Conservation (phyloP, 2,329 filamentous ascomycete species). For the Arachnopeziza araneosa region DNA sequence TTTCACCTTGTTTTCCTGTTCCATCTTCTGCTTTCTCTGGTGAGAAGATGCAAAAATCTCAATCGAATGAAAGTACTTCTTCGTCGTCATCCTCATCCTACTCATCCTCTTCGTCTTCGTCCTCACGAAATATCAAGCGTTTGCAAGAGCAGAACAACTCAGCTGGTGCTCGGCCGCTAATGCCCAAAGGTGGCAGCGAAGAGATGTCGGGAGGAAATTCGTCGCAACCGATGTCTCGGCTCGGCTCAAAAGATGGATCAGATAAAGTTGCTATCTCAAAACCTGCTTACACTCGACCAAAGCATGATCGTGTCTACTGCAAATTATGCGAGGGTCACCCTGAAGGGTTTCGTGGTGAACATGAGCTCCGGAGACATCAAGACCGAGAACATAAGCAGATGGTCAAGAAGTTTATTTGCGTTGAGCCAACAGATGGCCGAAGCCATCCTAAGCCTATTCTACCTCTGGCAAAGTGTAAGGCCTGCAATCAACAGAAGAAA, state of each 20-base stretch:
- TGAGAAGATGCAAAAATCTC: constrained; percentile 30
- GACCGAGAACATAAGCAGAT: constrained; percentile 57
- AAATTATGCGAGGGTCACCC: constrained; percentile 73
- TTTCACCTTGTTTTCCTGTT: constrained; percentile 24
- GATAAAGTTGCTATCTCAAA: constrained; percentile 31
- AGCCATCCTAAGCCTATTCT: constrained; percentile 47
- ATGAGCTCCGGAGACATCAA: constrained; percentile 70
- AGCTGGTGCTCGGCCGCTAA: constrained; percentile 25
- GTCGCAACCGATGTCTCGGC: constrained; percentile 25
- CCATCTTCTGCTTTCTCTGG: neutral
- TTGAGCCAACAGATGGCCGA: constrained; percentile 44
- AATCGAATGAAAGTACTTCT: constrained; percentile 30
- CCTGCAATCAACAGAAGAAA: constrained; percentile 76
- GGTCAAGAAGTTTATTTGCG: constrained; percentile 54
- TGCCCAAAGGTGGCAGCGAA: constrained; percentile 28
- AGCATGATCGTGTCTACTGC: constrained; percentile 43
- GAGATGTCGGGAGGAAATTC: constrained; percentile 26
- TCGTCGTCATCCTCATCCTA: constrained; percentile 14
- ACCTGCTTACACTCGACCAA: constrained; percentile 30
- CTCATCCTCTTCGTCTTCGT: constrained; percentile 20
- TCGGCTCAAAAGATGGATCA: constrained; percentile 28
- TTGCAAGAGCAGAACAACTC: constrained; percentile 26
- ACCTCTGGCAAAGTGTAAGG: constrained; percentile 60
- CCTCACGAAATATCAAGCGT: constrained; percentile 29
- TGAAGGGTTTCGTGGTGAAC: constrained; percentile 84